Evolutionary conservation across 129 eudicot genomes (phyloP), one percentile per base, ranked within the genome.

Genomic region (Arctium minus): DNA sequence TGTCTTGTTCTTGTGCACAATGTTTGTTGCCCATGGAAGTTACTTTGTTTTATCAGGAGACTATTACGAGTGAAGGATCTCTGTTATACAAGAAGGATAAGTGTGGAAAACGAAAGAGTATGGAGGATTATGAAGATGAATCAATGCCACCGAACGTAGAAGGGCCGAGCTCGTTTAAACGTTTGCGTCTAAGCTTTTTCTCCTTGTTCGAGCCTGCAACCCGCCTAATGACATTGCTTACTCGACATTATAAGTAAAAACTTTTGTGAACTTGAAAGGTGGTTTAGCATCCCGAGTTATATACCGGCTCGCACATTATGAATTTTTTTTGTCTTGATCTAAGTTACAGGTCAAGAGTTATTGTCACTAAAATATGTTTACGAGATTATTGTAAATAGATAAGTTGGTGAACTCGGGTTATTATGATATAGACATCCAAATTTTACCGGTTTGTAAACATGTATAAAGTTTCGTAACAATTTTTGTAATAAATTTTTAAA

Each of bases 141-240:
- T 80, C 77, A n/a, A 70, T 46, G 70, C 15, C 37, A 80, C 29
- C n/a, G 0, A 56, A 31, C 32, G 70, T 15, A 46, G 76, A 48
- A 70, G 64, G 6, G 53, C 6, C 33, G 27, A 71, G 77, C 4
- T 50, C 37, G 37, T 71, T 80, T 70, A 80, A 80, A 37, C 77
- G 83, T 22, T 46, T 80, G 83, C 18, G 83, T 80, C 70, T 80
- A 18, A 50, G 83, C 48, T 70, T 80, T 35, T 46, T 22, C 22
- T 46, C 50, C 18, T 79, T 79, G 65, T 67, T 79, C 32, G 82
- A 44, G 65, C 75, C 75, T 68, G n/a, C 82, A 68, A 68, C 82
- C 8, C 40, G 56, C 53, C 27, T 78, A 78, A 64, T 29, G 17
- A 79, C 42, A 40, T 8, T 12, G 67, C 42, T 67, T 67, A 79